Base-by-base conservation (phyloP, 2,329 filamentous ascomycete genomes). In the Microcyclospora pomicola region DNA sequence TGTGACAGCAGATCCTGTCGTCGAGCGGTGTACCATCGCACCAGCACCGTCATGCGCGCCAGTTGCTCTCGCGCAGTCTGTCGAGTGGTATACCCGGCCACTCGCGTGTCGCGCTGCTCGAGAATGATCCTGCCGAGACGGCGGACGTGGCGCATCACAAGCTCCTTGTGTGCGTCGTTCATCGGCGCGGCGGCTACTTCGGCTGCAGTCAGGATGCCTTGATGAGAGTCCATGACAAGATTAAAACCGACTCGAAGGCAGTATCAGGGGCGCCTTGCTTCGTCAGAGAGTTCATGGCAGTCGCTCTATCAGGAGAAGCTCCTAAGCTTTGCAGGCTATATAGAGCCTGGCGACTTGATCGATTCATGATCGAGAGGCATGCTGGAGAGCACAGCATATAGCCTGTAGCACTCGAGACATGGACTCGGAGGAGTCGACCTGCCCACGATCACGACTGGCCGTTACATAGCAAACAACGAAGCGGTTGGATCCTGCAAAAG, bases 11-110 rank as follows among this genome's bases (percentile, higher is more conserved):
- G 7, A 24, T 24, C 19, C 5, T 24, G 19, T 24, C 7, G 19
- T 24, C 19, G 19, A n/a, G 16, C 15, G 11, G 15, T 34, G 24
- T 33, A 39, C 19, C 36, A 24, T 9, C 41, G 30, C 19, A 42
- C 30, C 9, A 40, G 34, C 7, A 39, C 6, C 27, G 41, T 42
- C 37, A 42, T 45, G 6, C 46, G 38, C 9, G 44, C 46, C 9
- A 49, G 39, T 31, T 47, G 46, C 32, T 45, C 40, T 2, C 41
- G 28, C 2, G 46, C 46, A 9, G 16, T 31, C 15, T n/a, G 6
- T 33, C 24, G 29, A 0, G 19, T 39, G 13, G 30, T 40, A 35
- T 37, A 37, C 11, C 15, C 11, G 10, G 31, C 31, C 4, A 38
- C 14, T 10, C 11, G 9, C 10, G n/a, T 16, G 9, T 28, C 19